phyloP scores from a whole-genome alignment of 2,329 filamentous ascomycete species.

The Botrytis galanthina region DNA sequence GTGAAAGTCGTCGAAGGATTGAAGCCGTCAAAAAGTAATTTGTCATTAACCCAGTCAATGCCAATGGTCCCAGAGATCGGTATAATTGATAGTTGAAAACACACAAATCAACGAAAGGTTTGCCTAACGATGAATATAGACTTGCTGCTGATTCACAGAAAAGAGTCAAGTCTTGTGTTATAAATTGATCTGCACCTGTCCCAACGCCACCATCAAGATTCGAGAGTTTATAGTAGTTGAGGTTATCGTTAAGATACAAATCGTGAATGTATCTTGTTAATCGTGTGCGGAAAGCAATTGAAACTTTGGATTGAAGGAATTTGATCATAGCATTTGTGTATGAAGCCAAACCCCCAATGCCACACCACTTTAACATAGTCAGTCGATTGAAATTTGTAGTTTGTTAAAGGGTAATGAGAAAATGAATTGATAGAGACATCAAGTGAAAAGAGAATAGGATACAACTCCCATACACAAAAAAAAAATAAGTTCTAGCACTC shows the following conservation, averaged over 20 bases:
- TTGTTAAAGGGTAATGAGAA: not conserved
- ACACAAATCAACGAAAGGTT: conserved; percentile 92
- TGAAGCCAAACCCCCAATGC: conserved; percentile 86
- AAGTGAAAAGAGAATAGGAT: not conserved
- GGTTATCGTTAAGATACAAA: conserved; percentile 87
- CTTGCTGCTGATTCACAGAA: conserved; percentile 93
- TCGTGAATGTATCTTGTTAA: conserved; percentile 97
- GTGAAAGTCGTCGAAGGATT: conserved; percentile 81
- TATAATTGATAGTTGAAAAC: conserved; percentile 99
- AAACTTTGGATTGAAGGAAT: conserved; percentile 95
- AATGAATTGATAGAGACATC: conserved; percentile 14
- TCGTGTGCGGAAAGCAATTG: conserved; percentile 93
- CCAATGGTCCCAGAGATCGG: conserved; percentile 82
- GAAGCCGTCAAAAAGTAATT: conserved; percentile 96
- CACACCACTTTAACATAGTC: conserved; percentile 65
- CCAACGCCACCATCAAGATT: conserved; percentile 93
- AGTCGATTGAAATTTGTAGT: not conserved
- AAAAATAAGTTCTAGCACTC: conserved; percentile 21
- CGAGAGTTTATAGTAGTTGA: conserved; percentile 93
- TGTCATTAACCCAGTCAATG: conserved; percentile 78
- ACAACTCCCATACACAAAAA: not conserved
- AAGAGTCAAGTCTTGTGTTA: conserved; percentile 92
- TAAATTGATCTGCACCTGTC: conserved; percentile 91
- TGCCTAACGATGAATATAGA: conserved; percentile 94
- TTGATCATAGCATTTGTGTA: conserved; percentile 99